Evolutionary conservation across 2,329 filamentous ascomycete genomes (phyloP).

Genomic region (Ceratocystis albifundus): DNA sequence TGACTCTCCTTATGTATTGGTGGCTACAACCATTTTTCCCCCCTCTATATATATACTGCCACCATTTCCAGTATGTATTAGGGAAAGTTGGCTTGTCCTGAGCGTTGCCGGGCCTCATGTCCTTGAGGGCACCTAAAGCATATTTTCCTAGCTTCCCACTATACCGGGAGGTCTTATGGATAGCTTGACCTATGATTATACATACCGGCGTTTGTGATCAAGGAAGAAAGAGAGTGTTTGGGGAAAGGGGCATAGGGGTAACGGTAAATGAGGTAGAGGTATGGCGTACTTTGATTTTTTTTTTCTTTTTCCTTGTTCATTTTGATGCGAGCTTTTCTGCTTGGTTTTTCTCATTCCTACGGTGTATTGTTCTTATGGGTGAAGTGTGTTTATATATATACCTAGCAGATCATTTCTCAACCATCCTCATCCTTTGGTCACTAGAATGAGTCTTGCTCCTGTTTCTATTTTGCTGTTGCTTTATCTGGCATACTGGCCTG

Average conservation of each 20-base stretch:
- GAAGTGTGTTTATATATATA: conserved; percentile 15
- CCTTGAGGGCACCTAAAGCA: too few species aligned
- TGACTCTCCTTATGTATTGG: not conserved
- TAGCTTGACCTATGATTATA: not conserved
- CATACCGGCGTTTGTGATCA: not conserved
- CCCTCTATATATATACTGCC: too few species aligned
- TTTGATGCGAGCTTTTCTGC: not conserved
- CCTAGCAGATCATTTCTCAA: conserved; percentile 9
- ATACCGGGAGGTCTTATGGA: not conserved
- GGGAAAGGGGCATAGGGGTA: not conserved
- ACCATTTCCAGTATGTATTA: too few species aligned
- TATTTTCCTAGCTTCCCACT: too few species aligned
- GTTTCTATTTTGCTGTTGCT: not conserved
- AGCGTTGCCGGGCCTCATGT: too few species aligned
- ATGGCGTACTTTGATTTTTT: not conserved
- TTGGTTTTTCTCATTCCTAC: conserved; percentile 7
- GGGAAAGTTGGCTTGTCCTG: too few species aligned
- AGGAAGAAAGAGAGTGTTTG: not conserved
- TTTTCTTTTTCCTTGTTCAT: not conserved
- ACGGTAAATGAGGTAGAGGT: not conserved
- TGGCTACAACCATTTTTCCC: not conserved
- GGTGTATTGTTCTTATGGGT: not conserved
- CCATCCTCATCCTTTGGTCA: not conserved
- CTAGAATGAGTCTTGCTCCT: not conserved
- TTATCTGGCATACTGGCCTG: not conserved